These are phyloP conservation scores for Cryphonectria naterciae DNA, from an alignment of 2,329 filamentous ascomycete species.

Conservation along the genomic window DNA sequence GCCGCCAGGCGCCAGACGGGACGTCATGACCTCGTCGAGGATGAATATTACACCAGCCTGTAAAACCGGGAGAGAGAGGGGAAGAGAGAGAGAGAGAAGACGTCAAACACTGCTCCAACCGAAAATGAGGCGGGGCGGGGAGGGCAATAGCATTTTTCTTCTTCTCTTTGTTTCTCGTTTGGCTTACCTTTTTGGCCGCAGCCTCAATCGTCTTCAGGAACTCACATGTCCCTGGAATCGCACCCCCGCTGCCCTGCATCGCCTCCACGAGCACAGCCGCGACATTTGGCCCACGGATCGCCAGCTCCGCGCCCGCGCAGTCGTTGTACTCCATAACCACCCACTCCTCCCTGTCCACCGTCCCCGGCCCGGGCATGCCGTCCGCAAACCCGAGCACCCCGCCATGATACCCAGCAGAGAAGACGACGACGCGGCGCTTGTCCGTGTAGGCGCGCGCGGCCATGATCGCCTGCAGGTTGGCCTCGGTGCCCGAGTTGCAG, in stretches of 20 bases:
- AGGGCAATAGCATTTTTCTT: background rate
- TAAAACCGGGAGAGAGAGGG: background rate
- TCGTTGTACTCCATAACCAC: conserved; percentile 68
- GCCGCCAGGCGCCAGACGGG: conserved; percentile 57
- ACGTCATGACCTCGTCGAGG: conserved; percentile 74
- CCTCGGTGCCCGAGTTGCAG: conserved; percentile 69
- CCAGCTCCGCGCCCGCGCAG: conserved; percentile 46
- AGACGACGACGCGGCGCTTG: conserved; percentile 54
- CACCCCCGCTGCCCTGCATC: conserved; percentile 68
- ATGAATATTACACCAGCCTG: conserved; percentile 62
- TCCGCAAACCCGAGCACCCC: conserved; percentile 44
- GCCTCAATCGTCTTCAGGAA: conserved; percentile 58
- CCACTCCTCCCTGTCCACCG: conserved; percentile 58
- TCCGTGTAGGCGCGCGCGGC: conserved; percentile 53
- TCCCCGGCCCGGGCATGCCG: conserved; percentile 44
- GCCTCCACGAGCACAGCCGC: conserved; percentile 69
- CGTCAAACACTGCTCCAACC: background rate
- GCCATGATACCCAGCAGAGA: conserved; percentile 57
- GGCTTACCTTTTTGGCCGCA: conserved; percentile 44
- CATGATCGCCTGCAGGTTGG: conserved; percentile 62
- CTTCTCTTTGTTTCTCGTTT: background rate
- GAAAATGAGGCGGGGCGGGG: background rate
- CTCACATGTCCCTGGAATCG: conserved; percentile 51
- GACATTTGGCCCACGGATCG: conserved; percentile 52
- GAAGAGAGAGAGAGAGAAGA: too few species aligned